A percentile compares a stretch with the other conserved stretches of the same genome.
Evolutionary conservation across 805 yeast species (phyloP).

Genomic region (Saccharomycopsis vini): DNA sequence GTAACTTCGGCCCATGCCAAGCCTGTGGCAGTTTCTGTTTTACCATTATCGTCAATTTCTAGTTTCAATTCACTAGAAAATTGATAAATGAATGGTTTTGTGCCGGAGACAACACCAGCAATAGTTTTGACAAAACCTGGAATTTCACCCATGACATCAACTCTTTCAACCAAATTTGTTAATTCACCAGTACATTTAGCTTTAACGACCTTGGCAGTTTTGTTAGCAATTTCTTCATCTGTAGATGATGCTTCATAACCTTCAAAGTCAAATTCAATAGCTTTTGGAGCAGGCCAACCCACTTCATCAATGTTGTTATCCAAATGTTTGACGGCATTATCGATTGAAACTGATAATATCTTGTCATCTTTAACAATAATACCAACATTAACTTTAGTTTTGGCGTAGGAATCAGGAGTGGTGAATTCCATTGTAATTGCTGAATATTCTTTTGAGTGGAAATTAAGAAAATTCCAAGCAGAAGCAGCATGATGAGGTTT

Average conservation of each 20-base stretch:
- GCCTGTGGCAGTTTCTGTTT: conserved; percentile 45
- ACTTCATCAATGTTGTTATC: conserved; percentile 57
- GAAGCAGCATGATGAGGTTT: conserved; percentile 99
- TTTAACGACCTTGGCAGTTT: conserved; percentile 29
- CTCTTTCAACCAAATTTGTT: conserved; percentile 65
- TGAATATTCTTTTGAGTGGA: conserved; percentile 65
- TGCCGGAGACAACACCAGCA: conserved; percentile 90
- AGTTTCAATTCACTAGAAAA: conserved; percentile 59
- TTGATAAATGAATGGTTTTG: conserved; percentile 95
- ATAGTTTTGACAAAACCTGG: conserved; percentile 90
- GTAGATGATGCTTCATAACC: conserved; percentile 40
- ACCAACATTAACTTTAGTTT: conserved; percentile 72
- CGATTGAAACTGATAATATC: conserved; percentile 54
- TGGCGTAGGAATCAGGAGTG: conserved; percentile 85
- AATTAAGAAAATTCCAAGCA: conserved; percentile 88
- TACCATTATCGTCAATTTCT: conserved; percentile 32
- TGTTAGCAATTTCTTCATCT: conserved; percentile 33
- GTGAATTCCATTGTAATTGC: conserved; percentile 92
- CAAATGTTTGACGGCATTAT: conserved; percentile 56
- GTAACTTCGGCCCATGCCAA: conserved; percentile 73
- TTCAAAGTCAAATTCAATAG: conserved; percentile 48
- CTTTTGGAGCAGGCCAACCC: conserved; percentile 85
- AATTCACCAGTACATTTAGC: conserved; percentile 56
- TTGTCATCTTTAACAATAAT: conserved; percentile 58
- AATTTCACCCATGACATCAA: conserved; percentile 95